Evolutionary conservation across 495 filamentous ascomycete species (phyloP), one percentile per base, ranked within the genome.

Genomic region (Penicillium alfredii): DNA sequence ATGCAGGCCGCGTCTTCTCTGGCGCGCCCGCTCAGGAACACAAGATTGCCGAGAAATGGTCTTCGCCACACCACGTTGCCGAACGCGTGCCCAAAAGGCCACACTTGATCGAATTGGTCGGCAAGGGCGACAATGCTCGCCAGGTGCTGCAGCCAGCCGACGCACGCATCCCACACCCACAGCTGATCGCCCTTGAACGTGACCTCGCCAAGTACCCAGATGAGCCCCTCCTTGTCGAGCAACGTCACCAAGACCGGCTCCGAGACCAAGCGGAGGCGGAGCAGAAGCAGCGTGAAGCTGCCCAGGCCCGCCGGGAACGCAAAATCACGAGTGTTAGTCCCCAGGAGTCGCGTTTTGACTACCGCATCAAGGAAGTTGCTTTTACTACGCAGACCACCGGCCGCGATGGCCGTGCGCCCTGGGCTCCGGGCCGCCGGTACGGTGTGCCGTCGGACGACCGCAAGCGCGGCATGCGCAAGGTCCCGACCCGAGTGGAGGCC

Each of bases 1-100:
- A 97, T 57, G 93, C 92, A 6, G 93, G 83, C 23, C 80, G 82
- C 45, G 87, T 84, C 24, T 97, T 98, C 63, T 64, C 70, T 24
- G 64, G 45, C n/a, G 68, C 68, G 10, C 68, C 68, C 3, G 54
- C 58, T 4, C 40, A 63, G 6, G 49, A 55, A 17, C 54, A 63
- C 30, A 39, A 40, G 9, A 50, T 40, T 8, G 45, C 48, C 2
- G 34, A 35, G 1, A 44, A 51, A 16, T 47, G 47, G 17, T 45
- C 49, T 7, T 42, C 69, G 24, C 60, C 63, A 10, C 48, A 47
- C n/a, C 55, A 56, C 28, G 37, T 52, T 6, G 38, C 54, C 28
- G 38, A 53, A 8, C 36, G 53, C 9, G 35, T 61, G 15, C 55
- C 57, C 3, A 33, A 57, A 18, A 45, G 56, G 3, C 54, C 57